These are phyloP conservation scores for Umbelopsis vinacea DNA, from an alignment of 192 early-diverging fungal species.

Conservation along the genomic window DNA sequence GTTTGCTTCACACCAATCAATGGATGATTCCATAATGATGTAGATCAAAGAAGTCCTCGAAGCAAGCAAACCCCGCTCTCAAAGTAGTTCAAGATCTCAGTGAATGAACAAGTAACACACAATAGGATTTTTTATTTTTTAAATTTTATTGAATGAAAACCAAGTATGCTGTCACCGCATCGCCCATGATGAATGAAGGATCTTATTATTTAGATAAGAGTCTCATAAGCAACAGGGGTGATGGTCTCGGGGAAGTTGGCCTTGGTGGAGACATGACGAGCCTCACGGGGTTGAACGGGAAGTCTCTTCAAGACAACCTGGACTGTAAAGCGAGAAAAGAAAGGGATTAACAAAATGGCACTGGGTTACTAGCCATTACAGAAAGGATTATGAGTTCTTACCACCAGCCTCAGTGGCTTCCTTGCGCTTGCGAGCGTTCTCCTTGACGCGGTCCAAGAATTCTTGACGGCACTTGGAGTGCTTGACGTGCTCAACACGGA, in stretches of 20 bases:
- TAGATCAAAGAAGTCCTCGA: background rate
- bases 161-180: conserved; percentile 21
- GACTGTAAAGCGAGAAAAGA: background rate
- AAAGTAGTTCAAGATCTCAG: background rate
- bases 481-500: conserved; percentile 98
- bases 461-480: conserved; percentile 99
- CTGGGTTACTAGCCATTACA: too few relatives aligned
- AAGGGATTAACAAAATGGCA: too few relatives aligned
- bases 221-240: conserved; percentile 95
- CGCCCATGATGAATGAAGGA: background rate
- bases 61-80: conserved; percentile 3
- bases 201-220: conserved; percentile 55
- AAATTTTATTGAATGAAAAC: conserved; percentile 18
- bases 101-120: background rate
- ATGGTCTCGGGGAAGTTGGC: conserved; percentile 93
- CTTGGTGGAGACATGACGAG: conserved; percentile 86
- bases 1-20: conserved; percentile 21
- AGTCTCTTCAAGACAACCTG: conserved; percentile 87
- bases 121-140: background rate
- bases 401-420: conserved; percentile 65
- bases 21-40: conserved; percentile 10
- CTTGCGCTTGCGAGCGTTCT: conserved; percentile 84
- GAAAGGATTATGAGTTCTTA: too few relatives aligned
- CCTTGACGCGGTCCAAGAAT: conserved; percentile 97
- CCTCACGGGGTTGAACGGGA: conserved; percentile 85